Percentiles rank a stretch among this genome's conserved stretches.
These are phyloP conservation scores for Coelastrella sp. DNA, from an alignment of 139 green algal species.

Conservation along the genomic window DNA sequence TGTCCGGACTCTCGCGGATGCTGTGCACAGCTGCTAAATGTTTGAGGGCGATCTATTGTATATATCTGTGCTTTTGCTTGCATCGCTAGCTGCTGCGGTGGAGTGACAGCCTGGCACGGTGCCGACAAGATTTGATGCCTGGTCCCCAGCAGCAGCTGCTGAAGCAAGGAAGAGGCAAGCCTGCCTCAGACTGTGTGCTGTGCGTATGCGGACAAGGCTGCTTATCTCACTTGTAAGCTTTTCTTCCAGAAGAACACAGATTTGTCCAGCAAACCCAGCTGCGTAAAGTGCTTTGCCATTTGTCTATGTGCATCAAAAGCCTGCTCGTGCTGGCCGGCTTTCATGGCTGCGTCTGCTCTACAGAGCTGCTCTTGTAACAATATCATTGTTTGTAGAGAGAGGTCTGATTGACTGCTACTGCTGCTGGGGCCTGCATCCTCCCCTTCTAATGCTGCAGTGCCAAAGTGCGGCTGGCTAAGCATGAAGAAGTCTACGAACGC, in stretches of 20 bases:
- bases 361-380: conserved; percentile 65
- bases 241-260: conserved; percentile 68
- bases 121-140: too few relatives aligned
- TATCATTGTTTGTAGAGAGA: conserved; percentile 53
- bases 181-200: neutral
- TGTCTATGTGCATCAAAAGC: conserved; percentile 52
- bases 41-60: neutral
- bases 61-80: neutral
- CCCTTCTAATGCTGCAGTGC: conserved; percentile 26
- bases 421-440: conserved; percentile 1
- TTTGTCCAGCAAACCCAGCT: conserved; percentile 57
- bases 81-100: too few relatives aligned
- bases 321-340: neutral
- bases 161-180: neutral
- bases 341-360: conserved; percentile 52
- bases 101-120: too few relatives aligned
- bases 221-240: conserved; percentile 52
- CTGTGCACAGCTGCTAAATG: too few relatives aligned
- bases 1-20: too few relatives aligned
- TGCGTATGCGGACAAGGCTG: too few relatives aligned
- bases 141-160: too few relatives aligned
- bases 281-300: conserved; percentile 66
- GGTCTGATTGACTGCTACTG: conserved; percentile 9
- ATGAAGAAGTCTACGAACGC: conserved; percentile 75
- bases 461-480: conserved; percentile 43